Conservation (phyloP, 2,329 filamentous ascomycete genomes). For the Pseudogymnoascus destructans region DNA sequence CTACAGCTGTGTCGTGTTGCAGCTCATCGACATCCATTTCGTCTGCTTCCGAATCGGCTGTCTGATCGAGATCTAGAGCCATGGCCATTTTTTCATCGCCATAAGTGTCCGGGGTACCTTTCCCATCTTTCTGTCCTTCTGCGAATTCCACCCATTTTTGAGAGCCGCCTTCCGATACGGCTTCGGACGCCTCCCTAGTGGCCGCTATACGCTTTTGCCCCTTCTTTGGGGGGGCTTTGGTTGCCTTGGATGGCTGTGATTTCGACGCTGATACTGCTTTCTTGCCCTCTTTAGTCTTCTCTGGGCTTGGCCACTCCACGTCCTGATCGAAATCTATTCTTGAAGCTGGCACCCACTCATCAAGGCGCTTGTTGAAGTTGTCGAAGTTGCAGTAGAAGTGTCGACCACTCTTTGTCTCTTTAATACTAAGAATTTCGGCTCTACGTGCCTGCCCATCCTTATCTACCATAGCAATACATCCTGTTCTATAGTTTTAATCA, state of each 20-base stretch:
- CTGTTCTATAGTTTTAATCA: constrained; percentile 18
- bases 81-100: constrained; percentile 20
- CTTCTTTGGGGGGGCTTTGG: constrained; percentile 24
- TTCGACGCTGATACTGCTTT: constrained; percentile 42
- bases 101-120: constrained; percentile 21
- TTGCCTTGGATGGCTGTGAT: constrained; percentile 29
- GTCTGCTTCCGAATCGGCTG: constrained; percentile 23
- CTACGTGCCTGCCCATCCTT: constrained; percentile 72
- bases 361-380: constrained; percentile 80
- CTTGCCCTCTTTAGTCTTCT: constrained; percentile 66
- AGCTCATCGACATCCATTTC: constrained; percentile 45
- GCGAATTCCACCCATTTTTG: constrained; percentile 21
- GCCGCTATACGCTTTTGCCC: constrained; percentile 28
- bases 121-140: constrained; percentile 19
- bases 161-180: constrained; percentile 22
- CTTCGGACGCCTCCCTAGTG: constrained; percentile 24
- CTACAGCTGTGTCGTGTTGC: constrained; percentile 24
- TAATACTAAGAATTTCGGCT: constrained; percentile 92
- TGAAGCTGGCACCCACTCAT: constrained; percentile 76
- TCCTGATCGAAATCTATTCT: constrained; percentile 80
- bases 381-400: constrained; percentile 96
- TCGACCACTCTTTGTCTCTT: constrained; percentile 74
- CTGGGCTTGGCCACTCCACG: constrained; percentile 88
- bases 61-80: constrained; percentile 21
- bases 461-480: constrained; percentile 27